Conservation (phyloP, 2,329 filamentous ascomycete genomes). For the Diplocarpon mali region DNA sequence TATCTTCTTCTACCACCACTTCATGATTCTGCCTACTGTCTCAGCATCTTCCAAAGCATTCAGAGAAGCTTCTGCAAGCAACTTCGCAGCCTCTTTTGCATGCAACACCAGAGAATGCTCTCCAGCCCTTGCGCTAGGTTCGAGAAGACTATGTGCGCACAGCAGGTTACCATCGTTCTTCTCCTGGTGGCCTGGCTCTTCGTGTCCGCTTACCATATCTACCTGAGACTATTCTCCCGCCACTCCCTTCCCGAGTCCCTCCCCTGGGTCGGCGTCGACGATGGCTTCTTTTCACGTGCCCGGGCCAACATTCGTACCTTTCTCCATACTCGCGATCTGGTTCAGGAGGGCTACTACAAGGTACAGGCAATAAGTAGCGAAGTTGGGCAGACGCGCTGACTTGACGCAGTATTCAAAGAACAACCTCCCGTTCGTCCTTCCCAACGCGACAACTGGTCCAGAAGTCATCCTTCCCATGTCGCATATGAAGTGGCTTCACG, state of each 20-base stretch:
- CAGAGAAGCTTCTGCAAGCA: too few relatives aligned
- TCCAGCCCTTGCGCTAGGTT: too few relatives aligned
- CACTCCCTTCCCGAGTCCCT: constrained; percentile 7
- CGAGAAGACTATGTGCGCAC: too few relatives aligned
- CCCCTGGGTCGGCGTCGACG: constrained; percentile 12
- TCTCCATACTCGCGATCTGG: constrained; percentile 12
- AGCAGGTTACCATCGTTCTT: too few relatives aligned
- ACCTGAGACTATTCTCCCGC: constrained; percentile 12
- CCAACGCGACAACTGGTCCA: constrained; percentile 30
- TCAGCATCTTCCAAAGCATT: too few relatives aligned
- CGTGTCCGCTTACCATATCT: constrained; percentile 2
- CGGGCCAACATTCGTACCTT: constrained; percentile 12
- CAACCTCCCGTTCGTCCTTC: constrained; percentile 32
- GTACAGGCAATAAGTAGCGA: constrained; percentile 4
- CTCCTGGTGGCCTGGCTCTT: background rate
- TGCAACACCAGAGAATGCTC: too few relatives aligned
- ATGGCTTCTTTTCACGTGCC: constrained; percentile 10
- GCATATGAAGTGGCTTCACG: constrained; percentile 31
- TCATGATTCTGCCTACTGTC: too few relatives aligned
- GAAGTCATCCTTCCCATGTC: constrained; percentile 34
- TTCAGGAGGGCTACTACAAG: constrained; percentile 16
- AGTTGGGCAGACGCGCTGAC: background rate
- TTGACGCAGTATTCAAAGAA: constrained; percentile 31
- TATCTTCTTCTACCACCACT: too few relatives aligned
- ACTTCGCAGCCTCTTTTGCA: too few relatives aligned